phyloP scores from a whole-genome alignment of 139 green algal genomes.

The Yamagishiella unicocca region DNA sequence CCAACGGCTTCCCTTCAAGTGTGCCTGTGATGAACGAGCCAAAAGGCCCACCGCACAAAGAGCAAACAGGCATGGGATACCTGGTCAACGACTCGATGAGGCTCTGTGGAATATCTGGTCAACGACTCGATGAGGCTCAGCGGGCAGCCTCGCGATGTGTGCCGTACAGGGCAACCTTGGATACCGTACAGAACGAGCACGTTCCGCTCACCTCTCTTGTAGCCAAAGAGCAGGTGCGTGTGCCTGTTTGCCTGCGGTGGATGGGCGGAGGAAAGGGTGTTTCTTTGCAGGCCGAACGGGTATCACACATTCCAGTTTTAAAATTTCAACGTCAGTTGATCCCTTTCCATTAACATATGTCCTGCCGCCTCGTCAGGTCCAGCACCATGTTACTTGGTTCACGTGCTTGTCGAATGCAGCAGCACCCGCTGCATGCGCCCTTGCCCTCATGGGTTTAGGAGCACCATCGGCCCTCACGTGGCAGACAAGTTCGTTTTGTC shows the following conservation, averaged over 20 bases:
- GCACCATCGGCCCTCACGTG: background rate
- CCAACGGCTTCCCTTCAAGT: conserved; percentile 23
- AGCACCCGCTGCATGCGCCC: background rate
- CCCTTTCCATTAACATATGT: no score
- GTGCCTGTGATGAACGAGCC: background rate
- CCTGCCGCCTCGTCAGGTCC: background rate
- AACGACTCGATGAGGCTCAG: background rate
- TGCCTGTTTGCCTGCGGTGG: conserved; percentile 6
- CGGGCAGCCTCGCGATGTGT: background rate
- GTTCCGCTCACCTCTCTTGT: conserved; percentile 10
- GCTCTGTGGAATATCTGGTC: background rate
- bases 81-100: background rate
- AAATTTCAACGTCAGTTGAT: no score
- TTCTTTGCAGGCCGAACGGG: no score
- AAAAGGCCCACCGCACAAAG: background rate
- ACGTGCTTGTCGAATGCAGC: background rate
- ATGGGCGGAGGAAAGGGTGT: no score
- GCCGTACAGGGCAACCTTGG: background rate
- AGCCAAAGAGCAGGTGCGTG: conserved; percentile 1
- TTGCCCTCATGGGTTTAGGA: background rate
- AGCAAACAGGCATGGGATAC: background rate
- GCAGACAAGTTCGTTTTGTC: no score
- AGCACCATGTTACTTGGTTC: background rate
- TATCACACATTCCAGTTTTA: no score
- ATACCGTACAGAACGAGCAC: background rate